Percentiles rank a stretch among this genome's conserved stretches.
Evolutionary conservation across 164 flowering plant genomes (phyloP).

Genomic region (Aristolochia fimbriata): DNA sequence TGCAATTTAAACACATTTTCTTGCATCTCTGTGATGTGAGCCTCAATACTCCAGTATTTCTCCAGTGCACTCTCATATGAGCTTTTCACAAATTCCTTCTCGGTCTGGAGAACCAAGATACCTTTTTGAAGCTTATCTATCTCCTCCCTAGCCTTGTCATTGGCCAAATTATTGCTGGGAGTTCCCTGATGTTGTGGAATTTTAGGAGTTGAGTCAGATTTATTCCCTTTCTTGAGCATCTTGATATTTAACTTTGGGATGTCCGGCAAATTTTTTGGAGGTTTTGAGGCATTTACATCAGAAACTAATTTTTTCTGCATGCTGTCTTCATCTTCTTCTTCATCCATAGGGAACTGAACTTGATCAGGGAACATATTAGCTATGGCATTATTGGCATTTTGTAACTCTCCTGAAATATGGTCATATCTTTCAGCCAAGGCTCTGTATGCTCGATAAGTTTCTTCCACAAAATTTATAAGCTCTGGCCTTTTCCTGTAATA

Average conservation of each 20-base stretch:
- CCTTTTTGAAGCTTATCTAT: slow-evolving; percentile 58
- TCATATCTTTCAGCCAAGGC: slow-evolving; percentile 88
- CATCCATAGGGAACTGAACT: slow-evolving; percentile 41
- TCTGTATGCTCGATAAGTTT: slow-evolving; percentile 56
- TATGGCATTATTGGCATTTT: slow-evolving; percentile 73
- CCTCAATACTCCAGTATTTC: slow-evolving; percentile 62
- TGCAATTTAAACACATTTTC: slow-evolving; percentile 39
- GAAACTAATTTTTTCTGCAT: slow-evolving; percentile 2
- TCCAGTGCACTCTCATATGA: slow-evolving; percentile 39
- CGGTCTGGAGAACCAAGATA: slow-evolving; percentile 62
- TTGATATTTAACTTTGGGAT: slow-evolving; percentile 16
- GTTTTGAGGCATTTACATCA: slow-evolving; percentile 4
- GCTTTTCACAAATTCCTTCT: slow-evolving; percentile 69
- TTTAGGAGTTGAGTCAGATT: slow-evolving; percentile 14
- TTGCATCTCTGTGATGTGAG: slow-evolving; percentile 49
- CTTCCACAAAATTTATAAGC: slow-evolving; percentile 59
- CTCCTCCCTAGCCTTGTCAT: slow-evolving; percentile 23
- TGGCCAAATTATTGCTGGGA: slow-evolving; percentile 13
- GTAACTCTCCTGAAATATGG: slow-evolving; percentile 64
- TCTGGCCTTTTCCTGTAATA: slow-evolving; percentile 81
- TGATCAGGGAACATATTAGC: slow-evolving; percentile 73
- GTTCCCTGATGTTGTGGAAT: slow-evolving; percentile 15
- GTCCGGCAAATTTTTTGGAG: slow-evolving; percentile 8
- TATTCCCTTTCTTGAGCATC: slow-evolving; percentile 18
- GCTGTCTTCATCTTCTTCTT: slow-evolving; percentile 32